A percentile compares a stretch with the other conserved stretches of the same genome.
Conservation (phyloP, 2,329 filamentous ascomycete species). For the Uncinocarpus reesii region DNA sequence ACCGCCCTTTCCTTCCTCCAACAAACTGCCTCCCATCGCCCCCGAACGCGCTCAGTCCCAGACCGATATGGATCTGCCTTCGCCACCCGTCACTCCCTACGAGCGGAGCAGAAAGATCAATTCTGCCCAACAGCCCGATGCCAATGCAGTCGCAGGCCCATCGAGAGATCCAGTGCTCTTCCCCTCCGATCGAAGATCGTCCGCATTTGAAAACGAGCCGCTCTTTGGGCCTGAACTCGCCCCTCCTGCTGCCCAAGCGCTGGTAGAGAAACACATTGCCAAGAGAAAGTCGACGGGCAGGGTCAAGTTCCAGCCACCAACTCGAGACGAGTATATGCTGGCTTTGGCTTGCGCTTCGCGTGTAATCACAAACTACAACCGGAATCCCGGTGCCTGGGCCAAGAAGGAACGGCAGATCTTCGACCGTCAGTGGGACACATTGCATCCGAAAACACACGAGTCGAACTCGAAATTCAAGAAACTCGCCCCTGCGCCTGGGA, state of each 20-base stretch:
- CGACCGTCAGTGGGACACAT: constrained; percentile 33
- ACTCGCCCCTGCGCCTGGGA: constrained; percentile 33
- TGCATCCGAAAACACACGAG: constrained; percentile 17
- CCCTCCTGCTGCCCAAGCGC: constrained; percentile 27
- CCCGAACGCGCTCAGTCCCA: constrained; percentile 33
- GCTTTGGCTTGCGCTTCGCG: constrained; percentile 37
- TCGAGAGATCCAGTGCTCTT: constrained; percentile 36
- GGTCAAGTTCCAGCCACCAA: constrained; percentile 34
- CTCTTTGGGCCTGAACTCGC: constrained; percentile 30
- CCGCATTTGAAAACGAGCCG: constrained; percentile 31
- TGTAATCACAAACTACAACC: constrained; percentile 35
- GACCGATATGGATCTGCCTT: constrained; percentile 36
- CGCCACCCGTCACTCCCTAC: constrained; percentile 39
- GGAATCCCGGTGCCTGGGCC: constrained; percentile 36
- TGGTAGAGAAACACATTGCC: constrained; percentile 36
- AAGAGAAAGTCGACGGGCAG: constrained; percentile 20
- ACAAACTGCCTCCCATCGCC: constrained; percentile 33
- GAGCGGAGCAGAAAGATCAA: constrained; percentile 33
- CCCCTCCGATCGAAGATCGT: constrained; percentile 25
- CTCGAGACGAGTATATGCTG: constrained; percentile 36
- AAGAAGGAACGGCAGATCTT: constrained; percentile 34
- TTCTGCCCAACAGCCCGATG: constrained; percentile 18
- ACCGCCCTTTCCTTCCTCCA: constrained; percentile 18
- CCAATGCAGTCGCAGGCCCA: constrained; percentile 27
- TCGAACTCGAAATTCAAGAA: constrained; percentile 28